Evolutionary conservation across 1,284 basidiomycete species (phyloP).

Genomic region (Xerocomus tenax): DNA sequence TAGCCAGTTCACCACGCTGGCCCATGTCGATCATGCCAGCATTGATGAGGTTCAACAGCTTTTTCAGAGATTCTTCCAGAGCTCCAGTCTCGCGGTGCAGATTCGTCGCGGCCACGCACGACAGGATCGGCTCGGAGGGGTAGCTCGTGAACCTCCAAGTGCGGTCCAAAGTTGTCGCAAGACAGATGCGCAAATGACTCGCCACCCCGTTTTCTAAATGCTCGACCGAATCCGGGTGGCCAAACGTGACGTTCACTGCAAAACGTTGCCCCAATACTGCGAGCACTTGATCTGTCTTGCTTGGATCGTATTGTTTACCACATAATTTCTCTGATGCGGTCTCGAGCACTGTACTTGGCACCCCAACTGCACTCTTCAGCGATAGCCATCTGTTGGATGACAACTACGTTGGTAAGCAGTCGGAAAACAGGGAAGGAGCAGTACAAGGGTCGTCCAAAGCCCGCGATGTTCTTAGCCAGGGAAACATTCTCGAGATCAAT

Average conservation of each 20-base stretch:
- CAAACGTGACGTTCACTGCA: slow-evolving; percentile 2
- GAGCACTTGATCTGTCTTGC: background rate
- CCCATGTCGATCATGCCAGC: slow-evolving; percentile 12
- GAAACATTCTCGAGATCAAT: background rate
- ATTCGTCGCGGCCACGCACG: too few species aligned
- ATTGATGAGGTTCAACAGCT: too few species aligned
- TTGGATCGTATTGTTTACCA: background rate
- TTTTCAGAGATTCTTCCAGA: too few species aligned
- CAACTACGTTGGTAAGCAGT: too few species aligned
- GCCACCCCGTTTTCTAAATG: slow-evolving; percentile 5
- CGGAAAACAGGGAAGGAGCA: too few species aligned
- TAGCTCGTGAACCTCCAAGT: slow-evolving; percentile 10
- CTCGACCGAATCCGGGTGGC: slow-evolving; percentile 5
- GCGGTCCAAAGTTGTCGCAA: slow-evolving; percentile 5
- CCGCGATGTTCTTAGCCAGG: background rate
- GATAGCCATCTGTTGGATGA: too few species aligned
- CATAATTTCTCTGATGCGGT: background rate
- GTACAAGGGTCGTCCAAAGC: slow-evolving; percentile 1
- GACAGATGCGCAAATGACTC: slow-evolving; percentile 5
- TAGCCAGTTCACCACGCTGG: slow-evolving; percentile 3
- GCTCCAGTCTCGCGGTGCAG: too few species aligned
- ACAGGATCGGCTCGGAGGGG: slow-evolving; percentile 14
- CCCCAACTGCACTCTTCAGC: too few species aligned
- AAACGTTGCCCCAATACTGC: slow-evolving; percentile 13
- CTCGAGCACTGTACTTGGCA: too few species aligned